Conservation (phyloP, 495 filamentous ascomycete species). For the Podospora australis region DNA sequence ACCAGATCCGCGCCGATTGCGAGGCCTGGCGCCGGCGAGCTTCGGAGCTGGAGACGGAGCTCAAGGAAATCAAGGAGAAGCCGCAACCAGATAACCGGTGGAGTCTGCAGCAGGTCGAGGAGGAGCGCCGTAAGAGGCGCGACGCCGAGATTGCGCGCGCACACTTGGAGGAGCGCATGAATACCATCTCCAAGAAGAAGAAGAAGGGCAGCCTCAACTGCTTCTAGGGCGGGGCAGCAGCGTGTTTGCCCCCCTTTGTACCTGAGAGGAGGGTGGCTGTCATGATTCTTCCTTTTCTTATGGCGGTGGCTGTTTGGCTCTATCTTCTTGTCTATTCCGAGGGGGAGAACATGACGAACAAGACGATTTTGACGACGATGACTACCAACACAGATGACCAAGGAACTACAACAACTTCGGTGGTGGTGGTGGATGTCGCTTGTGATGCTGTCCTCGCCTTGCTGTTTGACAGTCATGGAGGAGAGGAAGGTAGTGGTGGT, state of each 20-base stretch:
- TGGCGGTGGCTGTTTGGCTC: too few relatives aligned
- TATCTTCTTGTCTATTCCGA: too few relatives aligned
- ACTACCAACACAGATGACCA: too few relatives aligned
- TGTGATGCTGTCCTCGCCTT: too few relatives aligned
- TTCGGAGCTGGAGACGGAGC: conserved; percentile 67
- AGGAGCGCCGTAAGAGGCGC: conserved; percentile 78
- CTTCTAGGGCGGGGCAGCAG: too few relatives aligned
- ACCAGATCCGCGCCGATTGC: conserved; percentile 77
- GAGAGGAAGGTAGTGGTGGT: neutral
- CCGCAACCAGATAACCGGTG: conserved; percentile 56
- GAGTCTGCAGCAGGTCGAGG: conserved; percentile 87
- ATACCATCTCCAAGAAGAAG: conserved; percentile 89
- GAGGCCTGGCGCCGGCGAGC: conserved; percentile 87
- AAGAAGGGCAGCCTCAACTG: conserved; percentile 94
- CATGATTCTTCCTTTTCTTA: too few relatives aligned
- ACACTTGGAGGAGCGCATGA: conserved; percentile 91
- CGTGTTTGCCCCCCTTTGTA: too few relatives aligned
- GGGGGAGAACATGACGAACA: too few relatives aligned
- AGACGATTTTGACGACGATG: too few relatives aligned
- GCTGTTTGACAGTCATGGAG: neutral
- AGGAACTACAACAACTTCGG: too few relatives aligned
- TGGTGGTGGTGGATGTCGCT: neutral
- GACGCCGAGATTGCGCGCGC: conserved; percentile 83
- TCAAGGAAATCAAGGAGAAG: conserved; percentile 54
- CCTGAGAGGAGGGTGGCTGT: too few relatives aligned